Base-by-base conservation (phyloP, 345 rosid genomes). In the Gossypium herbaceum region DNA sequence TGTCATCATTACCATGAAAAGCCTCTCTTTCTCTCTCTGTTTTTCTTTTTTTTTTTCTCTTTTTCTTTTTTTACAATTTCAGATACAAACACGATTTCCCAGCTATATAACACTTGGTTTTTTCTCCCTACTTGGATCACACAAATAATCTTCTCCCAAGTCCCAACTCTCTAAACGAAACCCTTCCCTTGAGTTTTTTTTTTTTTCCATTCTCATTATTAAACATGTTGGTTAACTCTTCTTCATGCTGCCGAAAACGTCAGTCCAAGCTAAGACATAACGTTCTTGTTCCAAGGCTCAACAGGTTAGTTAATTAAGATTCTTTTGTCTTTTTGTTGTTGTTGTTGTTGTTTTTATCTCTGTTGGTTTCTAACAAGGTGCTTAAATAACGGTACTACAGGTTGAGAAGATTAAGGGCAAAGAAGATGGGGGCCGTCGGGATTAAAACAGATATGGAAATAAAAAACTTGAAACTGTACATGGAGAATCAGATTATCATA, bases 1-100 rank as follows among this genome's bases (percentile, higher is more conserved):
- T 71, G 85, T 81, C 89, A 90, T 89, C 91, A 89, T 89, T 88
- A 75, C 93, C 64, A 81, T 81, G 80, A 76, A 86, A 89, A 79
- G 47, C 79, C 48, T 8, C 80, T 79, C 74, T 77, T 75, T 56
- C 62, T 76, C 45, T 71, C 70, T n/a, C 74, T 78, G 63, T 19
- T 74, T 80, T 76, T 54, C 4, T 29, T 29, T 29, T 29, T 29
- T 29, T 0, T 1, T 45, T 34, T 16, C 43, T 24, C 50, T 43
- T 13, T 50, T 71, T 4, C 1, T 29, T 4, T 34, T 34, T 34
- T 34, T 34, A 34, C 41, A 34, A 34, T 34, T 34, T 58, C 64
- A 59, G 68, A 69, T 19, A 16, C 39, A 54, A 70, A 70, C 51
- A 47, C 54, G 73, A 68, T 47, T 11, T 25, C 69, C 71, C 82